phyloP scores from a whole-genome alignment of 306 rosid genomes.

The Lathyrus sativus region DNA sequence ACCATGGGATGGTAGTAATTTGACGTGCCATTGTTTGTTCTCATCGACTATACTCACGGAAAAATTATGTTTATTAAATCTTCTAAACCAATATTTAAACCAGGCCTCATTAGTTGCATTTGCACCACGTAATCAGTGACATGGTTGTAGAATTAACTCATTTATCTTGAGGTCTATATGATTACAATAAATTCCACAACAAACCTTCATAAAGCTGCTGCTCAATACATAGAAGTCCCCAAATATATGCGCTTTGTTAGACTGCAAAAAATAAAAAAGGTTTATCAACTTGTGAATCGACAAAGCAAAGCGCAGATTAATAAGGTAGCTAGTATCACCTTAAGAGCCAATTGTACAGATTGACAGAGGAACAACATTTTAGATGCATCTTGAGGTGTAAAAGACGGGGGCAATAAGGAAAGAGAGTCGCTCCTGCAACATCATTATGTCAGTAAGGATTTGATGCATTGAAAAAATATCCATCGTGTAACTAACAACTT shows the following conservation, averaged over 20 bases:
- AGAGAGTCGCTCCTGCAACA: slow-evolving; percentile 89
- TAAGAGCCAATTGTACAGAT: slow-evolving; percentile 77
- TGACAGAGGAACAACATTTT: slow-evolving; percentile 78
- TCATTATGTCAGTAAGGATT: slow-evolving; percentile 37
- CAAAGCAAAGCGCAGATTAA: slow-evolving; percentile 32
- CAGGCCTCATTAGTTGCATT: slow-evolving; percentile 17
- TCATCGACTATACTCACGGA: not conserved
- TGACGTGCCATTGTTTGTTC: slow-evolving; percentile 9
- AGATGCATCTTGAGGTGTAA: slow-evolving; percentile 88
- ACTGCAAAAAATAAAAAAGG: slow-evolving; percentile 61
- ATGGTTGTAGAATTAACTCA: slow-evolving; percentile 31
- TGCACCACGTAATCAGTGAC: slow-evolving; percentile 30
- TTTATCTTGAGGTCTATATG: slow-evolving; percentile 14
- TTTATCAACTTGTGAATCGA: slow-evolving; percentile 28
- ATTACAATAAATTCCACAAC: slow-evolving; percentile 34
- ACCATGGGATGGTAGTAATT: slow-evolving; percentile 3
- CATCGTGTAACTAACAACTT: slow-evolving; percentile 20
- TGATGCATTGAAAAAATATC: slow-evolving; percentile 22
- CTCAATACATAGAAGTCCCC: slow-evolving; percentile 84
- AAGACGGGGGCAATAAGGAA: slow-evolving; percentile 81
- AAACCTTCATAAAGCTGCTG: slow-evolving; percentile 80
- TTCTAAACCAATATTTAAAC: slow-evolving; percentile 18
- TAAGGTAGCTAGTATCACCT: slow-evolving; percentile 57
- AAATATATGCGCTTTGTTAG: slow-evolving; percentile 73
- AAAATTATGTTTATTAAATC: slow-evolving; percentile 3